Evolutionary conservation across 768 basidiomycete genomes (phyloP).

Genomic region (Lentinula sp.): DNA sequence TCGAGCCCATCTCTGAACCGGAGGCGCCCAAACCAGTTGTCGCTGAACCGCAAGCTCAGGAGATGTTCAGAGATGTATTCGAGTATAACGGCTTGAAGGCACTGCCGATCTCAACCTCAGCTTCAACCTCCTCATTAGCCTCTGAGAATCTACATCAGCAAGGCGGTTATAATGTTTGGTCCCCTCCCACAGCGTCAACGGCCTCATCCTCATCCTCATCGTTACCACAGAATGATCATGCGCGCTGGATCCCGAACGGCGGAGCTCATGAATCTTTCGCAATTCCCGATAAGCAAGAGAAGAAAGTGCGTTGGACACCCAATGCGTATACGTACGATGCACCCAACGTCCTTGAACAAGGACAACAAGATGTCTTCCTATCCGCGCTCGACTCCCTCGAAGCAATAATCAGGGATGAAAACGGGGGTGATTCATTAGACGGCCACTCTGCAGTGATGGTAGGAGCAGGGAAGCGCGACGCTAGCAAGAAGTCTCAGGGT

Average conservation of each 20-base stretch:
- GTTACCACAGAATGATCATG: background rate
- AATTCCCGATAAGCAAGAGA: background rate
- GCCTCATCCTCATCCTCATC: background rate
- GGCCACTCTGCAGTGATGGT: background rate
- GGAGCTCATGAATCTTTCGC: background rate
- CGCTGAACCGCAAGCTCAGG: background rate
- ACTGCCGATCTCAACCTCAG: background rate
- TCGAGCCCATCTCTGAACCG: background rate
- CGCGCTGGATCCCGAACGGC: background rate
- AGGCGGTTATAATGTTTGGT: background rate
- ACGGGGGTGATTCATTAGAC: background rate
- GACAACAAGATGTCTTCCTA: background rate
- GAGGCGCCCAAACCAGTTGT: conserved; percentile 1
- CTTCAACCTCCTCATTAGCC: background rate
- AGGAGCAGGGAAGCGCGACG: background rate
- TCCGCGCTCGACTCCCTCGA: background rate
- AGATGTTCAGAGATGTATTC: background rate
- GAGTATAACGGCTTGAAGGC: background rate
- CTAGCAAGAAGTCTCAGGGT: conserved; percentile 16
- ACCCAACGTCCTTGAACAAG: background rate
- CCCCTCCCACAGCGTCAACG: background rate
- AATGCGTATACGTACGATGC: conserved; percentile 2
- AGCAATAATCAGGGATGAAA: background rate
- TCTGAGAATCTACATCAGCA: background rate
- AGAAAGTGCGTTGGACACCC: conserved; percentile 1